Base-by-base conservation (phyloP, 2,329 filamentous ascomycete genomes). In the Thermoascus crustaceus region DNA sequence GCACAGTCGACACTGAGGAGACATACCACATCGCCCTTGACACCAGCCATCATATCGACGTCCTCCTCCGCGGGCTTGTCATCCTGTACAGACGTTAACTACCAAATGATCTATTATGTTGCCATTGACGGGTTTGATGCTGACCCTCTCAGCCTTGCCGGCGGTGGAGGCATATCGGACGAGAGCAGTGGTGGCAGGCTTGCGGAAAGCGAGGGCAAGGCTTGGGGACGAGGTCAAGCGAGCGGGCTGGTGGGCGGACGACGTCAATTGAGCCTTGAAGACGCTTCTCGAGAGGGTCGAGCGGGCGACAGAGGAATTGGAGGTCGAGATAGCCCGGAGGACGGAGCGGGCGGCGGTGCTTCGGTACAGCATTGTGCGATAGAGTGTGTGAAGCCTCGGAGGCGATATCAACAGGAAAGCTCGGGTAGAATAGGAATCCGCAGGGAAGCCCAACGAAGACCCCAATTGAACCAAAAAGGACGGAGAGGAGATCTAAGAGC, bases 11-110 rank as follows among this genome's bases (percentile, higher is more conserved):
- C 8, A 13, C 9, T 16, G 24, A 10, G 26, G 7, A 20, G 34
- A 64, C 72, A 26, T 68, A 84, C 81, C 52, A 85, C 53, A 51
- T 77, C 73, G 34, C 61, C 52, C 47, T 64, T 69, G 41, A 77
- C 63, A 31, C 68, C 69, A 31, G 62, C 68, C 53, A 71, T 62
- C 64, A 74, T 68, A 44, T 73, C 68, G 31, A 57, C 48, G 32
- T 69, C 65, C 33, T 60, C 52, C 27, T 65, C 66, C 33, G 50
- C 36, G 34, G 46, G 47, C 40, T 49, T 35, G 7, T 44, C 51
- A 30, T 54, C 58, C 37, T 61, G 46, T 41, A 53, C 42, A 17
- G 75, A 66, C 24, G 73, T 60, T 31, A 74, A 58, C 44, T 69
- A 66, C 37, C 74, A 69, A 10, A 69, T 61, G 7, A 63, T 29